phyloP scores from a whole-genome alignment of 2,329 filamentous ascomycete species.

The Diaporthe sp. region DNA sequence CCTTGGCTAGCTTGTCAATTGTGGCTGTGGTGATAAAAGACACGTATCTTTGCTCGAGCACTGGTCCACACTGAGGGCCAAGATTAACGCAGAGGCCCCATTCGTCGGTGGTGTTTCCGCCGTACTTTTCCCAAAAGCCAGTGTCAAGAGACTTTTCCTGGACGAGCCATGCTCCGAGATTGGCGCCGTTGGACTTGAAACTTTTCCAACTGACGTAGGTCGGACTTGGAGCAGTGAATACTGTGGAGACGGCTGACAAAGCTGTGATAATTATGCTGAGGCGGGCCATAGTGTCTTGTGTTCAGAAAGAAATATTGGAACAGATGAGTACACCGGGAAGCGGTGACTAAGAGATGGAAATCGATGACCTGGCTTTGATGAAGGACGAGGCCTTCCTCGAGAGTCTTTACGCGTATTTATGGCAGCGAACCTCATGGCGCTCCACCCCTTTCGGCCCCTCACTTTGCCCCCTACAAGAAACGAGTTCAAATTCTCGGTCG shows the following conservation, averaged over 20 bases:
- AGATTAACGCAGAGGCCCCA: background rate
- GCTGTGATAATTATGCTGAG: background rate
- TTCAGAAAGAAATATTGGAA: background rate
- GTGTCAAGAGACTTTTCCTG: background rate
- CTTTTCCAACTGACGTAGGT: background rate
- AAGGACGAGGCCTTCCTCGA: background rate
- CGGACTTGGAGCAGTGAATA: background rate
- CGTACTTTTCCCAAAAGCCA: conserved; percentile 2
- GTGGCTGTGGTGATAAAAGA: background rate
- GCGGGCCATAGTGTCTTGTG: background rate
- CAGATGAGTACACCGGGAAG: background rate
- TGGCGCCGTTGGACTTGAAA: background rate
- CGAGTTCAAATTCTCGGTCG: background rate
- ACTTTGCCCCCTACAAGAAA: background rate
- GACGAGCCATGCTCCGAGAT: background rate
- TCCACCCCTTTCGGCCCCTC: background rate
- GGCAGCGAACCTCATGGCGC: background rate
- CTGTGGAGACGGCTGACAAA: background rate
- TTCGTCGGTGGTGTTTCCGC: background rate
- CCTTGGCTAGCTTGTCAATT: conserved; percentile 1
- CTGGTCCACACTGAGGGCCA: background rate
- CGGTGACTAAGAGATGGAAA: background rate
- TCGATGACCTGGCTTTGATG: background rate
- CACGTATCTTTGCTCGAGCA: background rate
- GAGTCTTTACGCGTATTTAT: background rate